Base-by-base conservation (phyloP, 306 rosid genomes). In the Castanopsis chinensis region DNA sequence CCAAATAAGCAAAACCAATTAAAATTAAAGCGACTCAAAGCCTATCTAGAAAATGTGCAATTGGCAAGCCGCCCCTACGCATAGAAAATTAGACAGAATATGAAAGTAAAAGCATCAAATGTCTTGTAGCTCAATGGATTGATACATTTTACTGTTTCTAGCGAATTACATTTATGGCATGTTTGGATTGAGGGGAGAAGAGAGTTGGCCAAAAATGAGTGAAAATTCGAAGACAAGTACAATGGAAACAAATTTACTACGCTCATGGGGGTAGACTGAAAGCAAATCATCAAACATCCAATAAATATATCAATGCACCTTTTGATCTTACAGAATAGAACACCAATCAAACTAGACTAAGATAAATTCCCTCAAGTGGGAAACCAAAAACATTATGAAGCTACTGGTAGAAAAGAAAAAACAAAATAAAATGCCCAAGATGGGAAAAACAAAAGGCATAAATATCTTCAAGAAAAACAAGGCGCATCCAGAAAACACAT, bases 401-500 rank as follows among this genome's bases (percentile, higher is more conserved):
- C 81, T 60, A 11, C 74, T 79, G 43, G 25, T 35, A 60, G 51
- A 73, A 27, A 89, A 8, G 12, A 41, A 41, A 41, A 8, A 0
- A 11, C 12, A 41, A 41, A 41, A 76, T 45, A 74, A 87, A 81
- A 78, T 78, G 86, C 78, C 91, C 89, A 83, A 88, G 74, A 77
- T 75, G 53, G 53, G 53, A 49, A 76, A 81, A 83, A 81, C 76
- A 80, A 79, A 67, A 84, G 81, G 80, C 86, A 85, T 85, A 35
- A 81, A 79, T 45, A 87, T 79, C 83, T 79, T 75, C 78, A 84
- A 85, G 85, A 87, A 88, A 37, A 86, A 82, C 76, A 84, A 83
- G 85, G 83, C 71, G 61, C 81, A 89, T 87, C 80, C 86, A 80
- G 83, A 87, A 89, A 89, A 85, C 90, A 87, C 86, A 78, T 77